phyloP scores from a whole-genome alignment of 768 basidiomycete genomes.

The Suillus paluster region DNA sequence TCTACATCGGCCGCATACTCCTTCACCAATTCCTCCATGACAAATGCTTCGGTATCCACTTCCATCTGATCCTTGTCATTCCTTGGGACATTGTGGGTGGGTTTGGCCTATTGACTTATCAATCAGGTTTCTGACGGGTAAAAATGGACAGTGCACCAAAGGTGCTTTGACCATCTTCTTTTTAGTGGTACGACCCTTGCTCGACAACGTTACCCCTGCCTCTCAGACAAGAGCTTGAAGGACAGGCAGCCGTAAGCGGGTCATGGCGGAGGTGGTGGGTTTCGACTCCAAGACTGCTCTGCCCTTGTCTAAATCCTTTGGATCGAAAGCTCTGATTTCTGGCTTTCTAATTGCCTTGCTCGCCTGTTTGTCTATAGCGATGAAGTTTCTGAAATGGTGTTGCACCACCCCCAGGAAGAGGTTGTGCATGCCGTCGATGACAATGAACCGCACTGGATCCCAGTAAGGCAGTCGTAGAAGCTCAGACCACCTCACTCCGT shows the following conservation, averaged over 20 bases:
- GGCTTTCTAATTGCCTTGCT: no score
- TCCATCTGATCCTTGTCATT: neutral
- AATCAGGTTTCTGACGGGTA: neutral
- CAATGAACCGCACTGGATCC: constrained; percentile 31
- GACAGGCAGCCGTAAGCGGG: neutral
- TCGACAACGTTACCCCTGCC: neutral
- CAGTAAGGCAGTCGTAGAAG: constrained; percentile 41
- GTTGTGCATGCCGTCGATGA: constrained; percentile 44
- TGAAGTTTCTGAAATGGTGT: constrained; percentile 14
- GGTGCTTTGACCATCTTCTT: neutral
- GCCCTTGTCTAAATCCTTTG: no score
- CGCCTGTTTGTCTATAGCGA: constrained; percentile 15
- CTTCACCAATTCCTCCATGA: neutral
- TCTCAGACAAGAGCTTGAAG: neutral
- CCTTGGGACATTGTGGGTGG: neutral
- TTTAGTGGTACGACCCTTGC: no score
- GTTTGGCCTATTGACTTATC: no score
- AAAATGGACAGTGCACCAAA: neutral
- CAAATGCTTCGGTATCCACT: no score
- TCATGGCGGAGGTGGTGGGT: no score
- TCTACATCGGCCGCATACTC: no score
- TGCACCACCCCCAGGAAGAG: constrained; percentile 30
- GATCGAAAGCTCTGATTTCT: no score
- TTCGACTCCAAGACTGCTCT: no score
- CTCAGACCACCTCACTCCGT: constrained; percentile 35